Evolutionary conservation across 2,329 filamentous ascomycete genomes (phyloP).

Genomic region (Colletotrichum sp.): DNA sequence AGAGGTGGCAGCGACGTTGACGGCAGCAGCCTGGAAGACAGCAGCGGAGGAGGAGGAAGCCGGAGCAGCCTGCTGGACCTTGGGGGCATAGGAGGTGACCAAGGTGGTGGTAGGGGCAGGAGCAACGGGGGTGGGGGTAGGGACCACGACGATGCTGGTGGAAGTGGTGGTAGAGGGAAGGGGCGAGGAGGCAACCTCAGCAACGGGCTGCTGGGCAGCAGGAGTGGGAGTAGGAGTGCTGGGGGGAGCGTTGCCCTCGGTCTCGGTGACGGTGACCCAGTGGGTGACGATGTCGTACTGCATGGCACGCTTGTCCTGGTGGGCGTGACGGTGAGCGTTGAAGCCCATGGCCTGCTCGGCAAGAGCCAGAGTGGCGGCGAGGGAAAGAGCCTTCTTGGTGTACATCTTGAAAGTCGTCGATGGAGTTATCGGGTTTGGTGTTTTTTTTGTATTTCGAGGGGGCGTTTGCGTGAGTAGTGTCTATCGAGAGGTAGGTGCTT

Average conservation of each 20-base stretch:
- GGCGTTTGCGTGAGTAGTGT: constrained; percentile 7
- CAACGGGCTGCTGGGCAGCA: not conserved
- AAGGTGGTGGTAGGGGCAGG: constrained; percentile 24
- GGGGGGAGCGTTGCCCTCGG: constrained; percentile 27
- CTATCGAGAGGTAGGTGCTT: not conserved
- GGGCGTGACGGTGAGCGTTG: constrained; percentile 46
- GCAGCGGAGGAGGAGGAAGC: constrained; percentile 26
- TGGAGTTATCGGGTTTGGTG: constrained; percentile 2
- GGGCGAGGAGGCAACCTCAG: not conserved
- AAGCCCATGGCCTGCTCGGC: constrained; percentile 48
- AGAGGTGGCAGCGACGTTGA: constrained; percentile 12
- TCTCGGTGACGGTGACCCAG: constrained; percentile 49
- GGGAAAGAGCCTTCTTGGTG: constrained; percentile 43
- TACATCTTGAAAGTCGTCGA: constrained; percentile 41
- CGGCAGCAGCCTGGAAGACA: constrained; percentile 5
- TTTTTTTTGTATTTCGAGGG: not conserved
- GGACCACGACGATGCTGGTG: constrained; percentile 8
- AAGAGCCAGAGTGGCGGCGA: constrained; percentile 48
- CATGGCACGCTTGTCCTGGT: constrained; percentile 38
- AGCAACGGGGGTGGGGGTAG: not conserved
- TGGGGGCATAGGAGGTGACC: constrained; percentile 11
- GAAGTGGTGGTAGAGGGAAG: constrained; percentile 16
- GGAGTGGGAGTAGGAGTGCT: constrained; percentile 4
- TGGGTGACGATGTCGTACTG: constrained; percentile 39
- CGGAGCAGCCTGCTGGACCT: constrained; percentile 6